Conservation (phyloP, 495 filamentous ascomycete genomes). For the Patellaria atrata region DNA sequence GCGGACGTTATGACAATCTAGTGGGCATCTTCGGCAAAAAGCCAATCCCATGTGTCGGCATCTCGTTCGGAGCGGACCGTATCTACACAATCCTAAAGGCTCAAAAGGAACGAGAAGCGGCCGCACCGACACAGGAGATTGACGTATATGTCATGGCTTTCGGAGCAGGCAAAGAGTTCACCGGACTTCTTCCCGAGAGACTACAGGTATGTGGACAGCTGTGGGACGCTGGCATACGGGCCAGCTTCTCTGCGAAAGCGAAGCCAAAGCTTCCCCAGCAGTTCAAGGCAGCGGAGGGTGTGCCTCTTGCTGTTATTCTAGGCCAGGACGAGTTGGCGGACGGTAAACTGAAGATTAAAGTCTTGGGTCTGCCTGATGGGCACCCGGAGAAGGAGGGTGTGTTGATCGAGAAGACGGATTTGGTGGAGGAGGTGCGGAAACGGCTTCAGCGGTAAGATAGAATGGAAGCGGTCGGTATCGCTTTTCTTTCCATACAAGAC, state of each 20-base stretch:
- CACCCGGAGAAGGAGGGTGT: constrained; percentile 81
- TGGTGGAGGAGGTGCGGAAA: constrained; percentile 47
- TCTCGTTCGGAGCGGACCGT: constrained; percentile 89
- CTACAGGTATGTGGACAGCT: constrained; percentile 58
- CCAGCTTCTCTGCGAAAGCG: constrained; percentile 64
- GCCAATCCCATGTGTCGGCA: constrained; percentile 82
- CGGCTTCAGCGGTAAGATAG: constrained; percentile 23
- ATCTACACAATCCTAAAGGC: constrained; percentile 87
- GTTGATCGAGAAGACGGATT: constrained; percentile 43
- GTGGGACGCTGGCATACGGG: constrained; percentile 71
- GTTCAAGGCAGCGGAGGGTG: constrained; percentile 66
- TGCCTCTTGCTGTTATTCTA: constrained; percentile 63
- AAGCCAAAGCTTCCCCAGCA: constrained; percentile 67
- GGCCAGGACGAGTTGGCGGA: constrained; percentile 65
- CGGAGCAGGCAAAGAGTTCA: constrained; percentile 76
- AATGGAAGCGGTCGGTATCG: too few relatives aligned
- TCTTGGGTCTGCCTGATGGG: constrained; percentile 61
- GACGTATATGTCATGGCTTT: constrained; percentile 90
- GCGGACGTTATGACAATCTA: constrained; percentile 84
- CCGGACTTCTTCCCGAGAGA: constrained; percentile 63
- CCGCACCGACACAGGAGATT: constrained; percentile 46
- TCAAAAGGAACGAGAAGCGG: constrained; percentile 44
- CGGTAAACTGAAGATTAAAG: constrained; percentile 71
- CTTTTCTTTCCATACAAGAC: too few relatives aligned
- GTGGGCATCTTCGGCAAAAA: constrained; percentile 88